Conservation (phyloP, 345 rosid genomes). For the Firmiana major region DNA sequence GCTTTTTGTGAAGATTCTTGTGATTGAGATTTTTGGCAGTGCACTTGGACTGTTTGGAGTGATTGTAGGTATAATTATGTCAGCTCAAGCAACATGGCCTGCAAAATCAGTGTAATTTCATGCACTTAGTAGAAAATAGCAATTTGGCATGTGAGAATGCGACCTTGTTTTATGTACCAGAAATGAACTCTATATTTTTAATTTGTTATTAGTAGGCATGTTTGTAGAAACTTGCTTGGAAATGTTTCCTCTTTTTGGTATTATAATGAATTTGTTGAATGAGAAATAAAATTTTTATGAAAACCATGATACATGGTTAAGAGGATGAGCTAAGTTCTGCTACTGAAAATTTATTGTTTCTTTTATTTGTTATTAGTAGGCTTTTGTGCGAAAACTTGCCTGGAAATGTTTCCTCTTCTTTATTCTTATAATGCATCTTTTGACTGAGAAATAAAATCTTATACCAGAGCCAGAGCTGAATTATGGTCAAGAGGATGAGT, state of each 20-base stretch:
- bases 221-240: constrained; percentile 15
- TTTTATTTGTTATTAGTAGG: neutral
- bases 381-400: neutral
- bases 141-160: constrained; percentile 1
- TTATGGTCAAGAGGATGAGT: neutral
- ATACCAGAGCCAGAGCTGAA: neutral
- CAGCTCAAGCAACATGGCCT: constrained; percentile 99
- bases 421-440: constrained; percentile 7
- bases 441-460: neutral
- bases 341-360: neutral
- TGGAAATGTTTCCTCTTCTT: neutral
- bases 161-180: neutral
- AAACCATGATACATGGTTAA: neutral
- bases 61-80: constrained; percentile 96
- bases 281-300: constrained; percentile 1
- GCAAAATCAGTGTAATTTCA: constrained; percentile 37
- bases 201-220: constrained; percentile 1
- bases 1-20: constrained; percentile 96
- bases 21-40: constrained; percentile 97
- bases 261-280: constrained; percentile 4
- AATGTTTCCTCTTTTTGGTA: constrained; percentile 1
- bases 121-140: neutral
- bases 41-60: constrained; percentile 98
- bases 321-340: neutral
- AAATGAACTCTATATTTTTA: neutral